Evolutionary conservation across 345 rosid genomes (phyloP).

Genomic region (Erucastrum elatum): DNA sequence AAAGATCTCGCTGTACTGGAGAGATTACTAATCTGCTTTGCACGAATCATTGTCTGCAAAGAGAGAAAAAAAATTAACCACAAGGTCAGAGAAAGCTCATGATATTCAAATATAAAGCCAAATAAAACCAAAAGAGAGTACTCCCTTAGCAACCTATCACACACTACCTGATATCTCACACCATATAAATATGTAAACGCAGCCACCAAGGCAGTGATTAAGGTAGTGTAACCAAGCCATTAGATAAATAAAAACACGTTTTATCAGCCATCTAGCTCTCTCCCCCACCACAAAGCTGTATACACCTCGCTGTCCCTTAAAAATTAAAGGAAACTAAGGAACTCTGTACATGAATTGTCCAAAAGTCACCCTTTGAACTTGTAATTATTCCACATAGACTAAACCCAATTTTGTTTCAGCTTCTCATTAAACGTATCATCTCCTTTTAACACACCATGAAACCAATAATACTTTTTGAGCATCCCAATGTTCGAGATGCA

Average conservation of each 20-base stretch:
- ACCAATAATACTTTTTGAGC: background rate
- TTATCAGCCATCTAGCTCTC: constrained; percentile 3
- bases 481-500: background rate
- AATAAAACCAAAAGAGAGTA: background rate
- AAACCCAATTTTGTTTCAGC: background rate
- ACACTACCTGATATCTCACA: constrained; percentile 37
- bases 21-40: constrained; percentile 74
- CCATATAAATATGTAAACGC: background rate
- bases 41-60: constrained; percentile 70
- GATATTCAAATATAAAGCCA: constrained; percentile 12
- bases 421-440: constrained; percentile 13
- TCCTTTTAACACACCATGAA: constrained; percentile 9
- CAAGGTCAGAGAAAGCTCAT: constrained; percentile 26
- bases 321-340: constrained; percentile 7
- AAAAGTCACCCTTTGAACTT: background rate
- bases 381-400: background rate
- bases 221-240: constrained; percentile 15
- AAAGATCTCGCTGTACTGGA: constrained; percentile 77
- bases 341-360: background rate
- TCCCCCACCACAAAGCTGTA: background rate
- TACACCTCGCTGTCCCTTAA: background rate
- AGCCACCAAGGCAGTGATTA: constrained; percentile 24
- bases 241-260: constrained; percentile 1
- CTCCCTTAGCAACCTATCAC: constrained; percentile 26
- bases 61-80: background rate